phyloP scores from a whole-genome alignment of 306 rosid species.

The Cucurbita moschata region DNA sequence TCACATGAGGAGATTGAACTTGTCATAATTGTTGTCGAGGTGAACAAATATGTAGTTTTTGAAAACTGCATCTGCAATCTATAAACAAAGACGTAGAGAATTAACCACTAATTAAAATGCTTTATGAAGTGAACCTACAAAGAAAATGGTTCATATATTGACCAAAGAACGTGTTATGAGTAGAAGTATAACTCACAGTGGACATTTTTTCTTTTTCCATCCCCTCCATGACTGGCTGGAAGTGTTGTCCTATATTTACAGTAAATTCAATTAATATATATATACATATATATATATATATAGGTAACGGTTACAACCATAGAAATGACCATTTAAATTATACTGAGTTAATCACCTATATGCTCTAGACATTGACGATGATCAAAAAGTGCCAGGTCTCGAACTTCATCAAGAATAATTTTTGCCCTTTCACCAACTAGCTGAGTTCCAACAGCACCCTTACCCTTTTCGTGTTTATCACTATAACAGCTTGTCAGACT shows the following conservation, averaged over 20 bases:
- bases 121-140: background rate
- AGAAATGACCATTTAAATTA: conserved; percentile 4
- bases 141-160: background rate
- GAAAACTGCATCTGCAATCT: conserved; percentile 72
- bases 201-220: conserved; percentile 34
- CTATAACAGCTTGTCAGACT: conserved; percentile 58
- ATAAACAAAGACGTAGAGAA: background rate
- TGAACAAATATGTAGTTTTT: conserved; percentile 68
- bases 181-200: conserved; percentile 35
- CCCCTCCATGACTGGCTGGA: conserved; percentile 49
- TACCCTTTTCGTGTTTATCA: conserved; percentile 44
- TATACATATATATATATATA: conserved; percentile 7
- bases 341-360: conserved; percentile 41
- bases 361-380: conserved; percentile 57
- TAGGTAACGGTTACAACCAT: conserved; percentile 2
- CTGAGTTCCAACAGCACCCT: conserved; percentile 79
- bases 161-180: background rate
- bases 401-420: conserved; percentile 73
- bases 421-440: conserved; percentile 79
- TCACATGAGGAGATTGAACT: conserved; percentile 86
- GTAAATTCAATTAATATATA: conserved; percentile 14
- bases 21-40: conserved; percentile 60
- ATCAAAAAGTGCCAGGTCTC: conserved; percentile 41
- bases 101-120: background rate
- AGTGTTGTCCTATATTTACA: conserved; percentile 49